phyloP scores from a whole-genome alignment of 2,329 filamentous ascomycete species.

The Aureobasidium sp. region DNA sequence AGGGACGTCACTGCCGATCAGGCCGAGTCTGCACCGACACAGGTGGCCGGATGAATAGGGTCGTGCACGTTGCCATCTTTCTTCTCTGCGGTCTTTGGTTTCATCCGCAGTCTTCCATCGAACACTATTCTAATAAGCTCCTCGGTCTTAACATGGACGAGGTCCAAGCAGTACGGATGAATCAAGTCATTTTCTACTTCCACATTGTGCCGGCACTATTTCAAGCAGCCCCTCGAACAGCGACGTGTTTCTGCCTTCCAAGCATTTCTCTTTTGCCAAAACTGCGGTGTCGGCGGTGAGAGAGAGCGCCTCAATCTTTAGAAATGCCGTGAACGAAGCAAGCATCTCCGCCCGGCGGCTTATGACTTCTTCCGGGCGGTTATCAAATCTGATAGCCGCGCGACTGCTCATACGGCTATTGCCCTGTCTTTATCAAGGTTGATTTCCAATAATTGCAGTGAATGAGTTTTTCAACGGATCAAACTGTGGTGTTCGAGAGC shows the following conservation, averaged over 20 bases:
- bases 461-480: background rate
- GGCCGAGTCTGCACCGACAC: background rate
- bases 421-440: background rate
- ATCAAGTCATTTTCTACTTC: background rate
- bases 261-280: background rate
- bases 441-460: background rate
- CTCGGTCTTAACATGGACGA: background rate
- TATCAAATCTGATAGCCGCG: conserved; percentile 9
- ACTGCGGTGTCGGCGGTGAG: conserved; percentile 1
- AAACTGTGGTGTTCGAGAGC: too few relatives aligned
- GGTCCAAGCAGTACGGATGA: background rate
- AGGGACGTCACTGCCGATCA: background rate
- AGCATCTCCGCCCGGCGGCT: conserved; percentile 9
- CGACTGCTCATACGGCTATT: conserved; percentile 1
- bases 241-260: background rate
- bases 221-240: background rate
- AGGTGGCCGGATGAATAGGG: too few relatives aligned
- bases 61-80: background rate
- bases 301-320: background rate
- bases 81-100: background rate
- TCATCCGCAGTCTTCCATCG: background rate
- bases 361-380: conserved; percentile 11
- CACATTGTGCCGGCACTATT: background rate
- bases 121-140: background rate
- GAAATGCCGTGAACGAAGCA: background rate